Evolutionary conservation across 352 stramenopile species (phyloP), one percentile per base, ranked within the genome.

Genomic region (Globisporangium emineosum): DNA sequence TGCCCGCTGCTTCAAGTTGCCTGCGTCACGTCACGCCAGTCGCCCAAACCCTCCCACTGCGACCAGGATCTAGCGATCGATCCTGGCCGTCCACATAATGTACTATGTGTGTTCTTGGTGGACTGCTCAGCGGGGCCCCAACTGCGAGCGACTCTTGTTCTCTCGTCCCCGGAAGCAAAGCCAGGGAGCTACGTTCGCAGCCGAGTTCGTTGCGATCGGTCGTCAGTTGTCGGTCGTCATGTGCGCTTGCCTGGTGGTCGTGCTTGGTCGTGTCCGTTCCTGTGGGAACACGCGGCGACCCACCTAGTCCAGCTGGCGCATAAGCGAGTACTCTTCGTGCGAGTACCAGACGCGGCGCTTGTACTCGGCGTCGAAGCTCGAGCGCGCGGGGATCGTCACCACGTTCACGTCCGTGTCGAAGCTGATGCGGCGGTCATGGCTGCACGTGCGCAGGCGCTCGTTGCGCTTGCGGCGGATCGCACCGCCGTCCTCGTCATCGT

Each of bases 261-360:
- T 12, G 29, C 45, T 25, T 23, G 37, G n/a, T 45, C 33, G 60
- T 13, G 33, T 42, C 66, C 53, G 53, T 64, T 47, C 40, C 40
- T 47, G 7, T 47, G 40, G 40, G 40, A 47, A 47, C 40, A 47
- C 40, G 40, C 58, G 43, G 49, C 57, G 35, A 10, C 3, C 13
- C 13, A 19, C 47, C 33, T 54, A 55, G 32, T 51, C 57, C 70
- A 79, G 62, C 43, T 86, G 60, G 59, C 81, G 70, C 78, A 81
- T 80, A 67, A 70, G 62, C 53, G 73, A 70, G 66, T 90, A 76
- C 54, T 93, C 84, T 60, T 90, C 84, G 35, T 65, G 67, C 52
- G 82, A 79, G 70, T 93, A 93, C 84, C 84, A 93, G 12, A 93
- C 75, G 52, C 79, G 77, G 30, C 71, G 73, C 70, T 93, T 93